Evolutionary conservation across 2,329 filamentous ascomycete species (phyloP), one percentile per base, ranked within the genome.

Genomic region (Penicillium nordicum): DNA sequence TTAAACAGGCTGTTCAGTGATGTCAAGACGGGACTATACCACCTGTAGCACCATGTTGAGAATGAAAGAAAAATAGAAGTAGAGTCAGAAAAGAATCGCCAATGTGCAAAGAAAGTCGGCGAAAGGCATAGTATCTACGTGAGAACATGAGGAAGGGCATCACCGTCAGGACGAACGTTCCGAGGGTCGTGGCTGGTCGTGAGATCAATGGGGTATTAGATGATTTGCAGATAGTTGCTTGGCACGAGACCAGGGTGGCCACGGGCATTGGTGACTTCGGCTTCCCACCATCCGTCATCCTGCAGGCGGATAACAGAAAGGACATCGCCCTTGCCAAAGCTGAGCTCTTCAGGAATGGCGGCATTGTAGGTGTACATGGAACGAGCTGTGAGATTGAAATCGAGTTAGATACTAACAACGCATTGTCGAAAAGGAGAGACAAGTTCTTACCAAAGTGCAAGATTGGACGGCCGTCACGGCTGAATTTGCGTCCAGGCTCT

Each of bases 271-370:
- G 92, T 89, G 40, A 97, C 85, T 74, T 97, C 93, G 12, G 95
- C 95, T 78, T 99, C 94, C 94, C 95, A 99, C 94, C 94, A 99
- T 21, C 94, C 94, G 70, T 99, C 94, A 72, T 99, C 94, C 76
- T 99, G 94, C 68, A 96, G 85, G 58, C 92, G 84, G 45, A 97
- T 79, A 14, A 99, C 87, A 2, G 93, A 91, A 14, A 99, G 80
- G 57, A 93, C 86, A 70, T 99, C 95, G 46, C 92, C 92, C 78
- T 99, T 99, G 45, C 82, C 81, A 74, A 99, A 99, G 14, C 89
- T 88, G 21, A 99, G 79, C 75, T 99, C 95, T 72, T 97, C 94
- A 0, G 93, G 91, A 57, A 99, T 99, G 23, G 92, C 93, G 2
- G 94, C 92, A 69, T 89, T 86, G 74, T 99, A 99, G 79, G 90